These are phyloP conservation scores for Bruguiera sexangula DNA, from an alignment of 345 rosid genomes.

Conservation along the genomic window DNA sequence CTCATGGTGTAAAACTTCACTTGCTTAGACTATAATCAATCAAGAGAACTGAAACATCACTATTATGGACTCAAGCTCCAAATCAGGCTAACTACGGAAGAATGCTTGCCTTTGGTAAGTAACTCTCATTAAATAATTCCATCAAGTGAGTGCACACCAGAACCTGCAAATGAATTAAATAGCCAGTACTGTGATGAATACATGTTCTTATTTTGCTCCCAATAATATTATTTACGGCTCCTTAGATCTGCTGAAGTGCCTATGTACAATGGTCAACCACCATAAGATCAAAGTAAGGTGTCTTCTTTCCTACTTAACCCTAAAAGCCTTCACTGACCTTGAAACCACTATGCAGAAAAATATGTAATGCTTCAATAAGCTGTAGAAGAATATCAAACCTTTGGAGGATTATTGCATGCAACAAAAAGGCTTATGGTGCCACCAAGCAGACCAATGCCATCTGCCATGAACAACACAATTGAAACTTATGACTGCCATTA, in stretches of 20 bases:
- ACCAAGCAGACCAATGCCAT: conserved; percentile 97
- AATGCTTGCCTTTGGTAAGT: conserved; percentile 60
- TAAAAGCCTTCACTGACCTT: not conserved
- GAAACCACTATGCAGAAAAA: no score
- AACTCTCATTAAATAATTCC: conserved; percentile 65
- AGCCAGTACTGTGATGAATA: not conserved
- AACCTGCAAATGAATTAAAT: conserved; percentile 43
- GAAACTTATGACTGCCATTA: conserved; percentile 11
- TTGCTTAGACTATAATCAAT: conserved; percentile 60
- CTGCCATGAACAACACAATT: conserved; percentile 31
- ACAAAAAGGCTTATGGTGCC: conserved; percentile 78
- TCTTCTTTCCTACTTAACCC: not conserved
- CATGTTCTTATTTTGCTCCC: not conserved
- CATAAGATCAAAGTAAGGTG: not conserved
- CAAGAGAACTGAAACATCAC: conserved; percentile 5
- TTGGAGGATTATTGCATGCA: conserved; percentile 63
- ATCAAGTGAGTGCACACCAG: conserved; percentile 87
- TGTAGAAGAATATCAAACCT: conserved; percentile 49
- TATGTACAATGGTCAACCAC: not conserved
- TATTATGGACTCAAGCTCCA: not conserved
- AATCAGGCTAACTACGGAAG: conserved; percentile 2
- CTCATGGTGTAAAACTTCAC: conserved; percentile 88
- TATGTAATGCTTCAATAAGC: not conserved
- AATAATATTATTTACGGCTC: not conserved
- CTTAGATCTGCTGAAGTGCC: not conserved